phyloP scores from a whole-genome alignment of 1,139 yeast species.

The Casaregolazyma lundiana region DNA sequence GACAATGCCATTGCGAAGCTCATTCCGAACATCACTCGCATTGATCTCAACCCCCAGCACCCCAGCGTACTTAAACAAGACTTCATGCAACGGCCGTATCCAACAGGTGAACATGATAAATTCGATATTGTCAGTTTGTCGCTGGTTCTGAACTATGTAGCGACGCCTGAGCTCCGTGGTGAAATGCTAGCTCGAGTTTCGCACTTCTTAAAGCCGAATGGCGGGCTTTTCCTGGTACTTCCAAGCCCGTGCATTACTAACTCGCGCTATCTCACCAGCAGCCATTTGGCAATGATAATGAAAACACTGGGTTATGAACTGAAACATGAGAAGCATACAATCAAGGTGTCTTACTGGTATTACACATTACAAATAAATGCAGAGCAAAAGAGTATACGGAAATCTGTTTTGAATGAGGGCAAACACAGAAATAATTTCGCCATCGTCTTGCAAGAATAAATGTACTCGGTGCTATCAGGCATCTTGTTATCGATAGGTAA shows the following conservation, averaged over 20 bases:
- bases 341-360: constrained; percentile 76
- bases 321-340: constrained; percentile 51
- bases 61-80: constrained; percentile 69
- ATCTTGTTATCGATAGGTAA: background rate
- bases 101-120: constrained; percentile 40
- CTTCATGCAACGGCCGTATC: constrained; percentile 73
- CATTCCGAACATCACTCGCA: constrained; percentile 45
- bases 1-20: constrained; percentile 49
- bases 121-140: constrained; percentile 77
- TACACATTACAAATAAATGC: constrained; percentile 22
- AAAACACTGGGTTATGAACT: constrained; percentile 52
- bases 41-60: constrained; percentile 80
- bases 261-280: constrained; percentile 67
- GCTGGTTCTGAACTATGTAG: constrained; percentile 82
- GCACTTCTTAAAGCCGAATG: constrained; percentile 44
- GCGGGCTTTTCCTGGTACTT: constrained; percentile 65
- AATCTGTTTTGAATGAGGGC: constrained; percentile 27
- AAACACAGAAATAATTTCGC: constrained; percentile 27
- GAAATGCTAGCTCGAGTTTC: constrained; percentile 65
- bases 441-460: constrained; percentile 14
- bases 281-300: constrained; percentile 46
- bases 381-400: constrained; percentile 18
- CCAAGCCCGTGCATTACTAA: constrained; percentile 84
- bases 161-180: constrained; percentile 66
- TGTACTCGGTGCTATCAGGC: no score